Evolutionary conservation across 345 rosid species (phyloP), one percentile per base, ranked within the genome.

Genomic region (Brassica nigra): DNA sequence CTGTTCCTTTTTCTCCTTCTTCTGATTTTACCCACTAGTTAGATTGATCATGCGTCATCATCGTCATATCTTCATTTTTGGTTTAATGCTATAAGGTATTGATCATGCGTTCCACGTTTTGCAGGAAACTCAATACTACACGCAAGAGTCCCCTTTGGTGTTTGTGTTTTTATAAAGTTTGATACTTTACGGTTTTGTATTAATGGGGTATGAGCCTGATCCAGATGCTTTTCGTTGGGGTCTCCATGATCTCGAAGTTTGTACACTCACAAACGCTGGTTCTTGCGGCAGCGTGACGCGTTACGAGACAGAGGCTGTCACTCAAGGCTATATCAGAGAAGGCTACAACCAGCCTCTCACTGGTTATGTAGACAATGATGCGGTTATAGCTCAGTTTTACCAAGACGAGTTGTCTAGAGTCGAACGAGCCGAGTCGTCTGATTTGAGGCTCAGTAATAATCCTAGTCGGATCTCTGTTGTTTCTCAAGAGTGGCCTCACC

Each of bases 151-250:
- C 39, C 55, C 0, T 59, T 61, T 69, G 3, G 30, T 54, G 10
- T 55, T 6, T 54, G 6, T 54, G 7, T 63, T n/a, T 9, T 63
- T 9, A 31, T 62, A 74, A 68, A 79, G 75, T 47, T 68, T 70
- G 63, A 7, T 0, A 8, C 10, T 62, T 61, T 49, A 0, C 14
- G 0, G 6, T 34, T 67, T 54, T 9, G 3, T 55, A 31, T 20
- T 0, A 55, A 81, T 81, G 84, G 84, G 80, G 7, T 76, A 68
- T 42, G 84, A 88, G 63, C 82, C 80, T 33, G 96, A 94, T 85
- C 91, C 92, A 57, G 97, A 95, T 84, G 88, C 85, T 78, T 76
- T 85, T 80, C 86, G 92, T 4, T 95, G 99, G 98, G 92, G 91
- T 82, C 93, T 92, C 39, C 82, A 87, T 75, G 86, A 78, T 52